These are phyloP conservation scores for Paramecium octaurelia DNA, from an alignment of 73 alveolate species.

Conservation along the genomic window DNA sequence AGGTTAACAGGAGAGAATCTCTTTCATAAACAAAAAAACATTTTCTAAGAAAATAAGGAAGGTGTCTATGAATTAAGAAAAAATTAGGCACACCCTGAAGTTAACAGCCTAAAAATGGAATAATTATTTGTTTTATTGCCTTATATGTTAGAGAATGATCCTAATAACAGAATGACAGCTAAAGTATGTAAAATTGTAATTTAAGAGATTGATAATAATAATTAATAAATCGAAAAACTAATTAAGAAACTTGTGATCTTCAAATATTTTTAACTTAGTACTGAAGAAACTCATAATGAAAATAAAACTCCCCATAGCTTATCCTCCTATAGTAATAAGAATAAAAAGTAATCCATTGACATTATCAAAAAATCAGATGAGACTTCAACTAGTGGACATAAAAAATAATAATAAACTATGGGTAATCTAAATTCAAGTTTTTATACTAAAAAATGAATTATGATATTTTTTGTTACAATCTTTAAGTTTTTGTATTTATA, in stretches of 20 bases:
- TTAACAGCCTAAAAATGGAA: not conserved
- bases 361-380: not conserved
- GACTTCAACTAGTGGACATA: not conserved
- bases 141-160: conserved; percentile 31
- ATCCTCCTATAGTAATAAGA: not conserved
- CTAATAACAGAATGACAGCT: not conserved
- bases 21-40: not conserved
- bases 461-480: too few relatives aligned
- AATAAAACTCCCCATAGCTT: not conserved
- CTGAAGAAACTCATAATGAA: not conserved
- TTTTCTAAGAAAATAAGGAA: not conserved
- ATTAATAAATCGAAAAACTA: not conserved
- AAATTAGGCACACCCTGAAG: not conserved
- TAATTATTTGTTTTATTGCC: not conserved
- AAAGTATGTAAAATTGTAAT: not conserved
- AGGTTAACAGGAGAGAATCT: conserved; percentile 23
- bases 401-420: not conserved
- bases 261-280: not conserved
- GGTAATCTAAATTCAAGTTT: not conserved
- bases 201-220: not conserved
- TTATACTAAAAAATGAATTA: not conserved
- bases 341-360: not conserved
- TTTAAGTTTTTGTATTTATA: not conserved
- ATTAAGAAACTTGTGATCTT: not conserved
- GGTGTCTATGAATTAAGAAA: not conserved